Evolutionary conservation across 371 early-diverging fungal genomes (phyloP).

Genomic region (Conidiobolus incongruus): DNA sequence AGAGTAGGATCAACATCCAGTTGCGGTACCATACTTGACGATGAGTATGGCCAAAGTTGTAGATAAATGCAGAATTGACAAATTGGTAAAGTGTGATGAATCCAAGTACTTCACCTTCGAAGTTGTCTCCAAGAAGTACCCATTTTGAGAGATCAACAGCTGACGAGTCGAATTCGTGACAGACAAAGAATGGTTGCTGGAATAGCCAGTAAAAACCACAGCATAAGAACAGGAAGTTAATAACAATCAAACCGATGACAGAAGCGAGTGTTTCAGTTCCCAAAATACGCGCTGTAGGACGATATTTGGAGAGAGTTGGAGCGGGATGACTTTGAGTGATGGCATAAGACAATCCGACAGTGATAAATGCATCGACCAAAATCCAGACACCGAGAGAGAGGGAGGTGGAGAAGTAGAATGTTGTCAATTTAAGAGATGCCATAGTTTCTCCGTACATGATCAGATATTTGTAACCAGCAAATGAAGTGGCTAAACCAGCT

Average conservation of each 20-base stretch:
- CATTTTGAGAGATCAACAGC: constrained; percentile 36
- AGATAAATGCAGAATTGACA: constrained; percentile 33
- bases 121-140: constrained; percentile 59
- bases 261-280: constrained; percentile 41
- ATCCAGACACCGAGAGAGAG: constrained; percentile 42
- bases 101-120: constrained; percentile 28
- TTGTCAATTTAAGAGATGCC: constrained; percentile 33
- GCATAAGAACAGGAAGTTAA: constrained; percentile 32
- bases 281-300: constrained; percentile 51
- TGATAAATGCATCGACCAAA: constrained; percentile 35
- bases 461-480: constrained; percentile 51
- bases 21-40: constrained; percentile 30
- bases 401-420: constrained; percentile 25
- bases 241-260: constrained; percentile 29
- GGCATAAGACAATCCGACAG: constrained; percentile 37
- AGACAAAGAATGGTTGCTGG: constrained; percentile 36
- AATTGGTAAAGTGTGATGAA: constrained; percentile 33
- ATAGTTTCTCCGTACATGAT: constrained; percentile 56
- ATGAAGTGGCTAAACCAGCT: constrained; percentile 47
- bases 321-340: constrained; percentile 39
- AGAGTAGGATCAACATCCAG: constrained; percentile 24
- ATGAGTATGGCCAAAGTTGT: constrained; percentile 40
- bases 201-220: constrained; percentile 24
- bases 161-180: constrained; percentile 40
- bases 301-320: constrained; percentile 17